Percentiles rank a stretch among this genome's conserved stretches.
Conservation (phyloP, 345 rosid genomes). For the Mercurialis annua region DNA sequence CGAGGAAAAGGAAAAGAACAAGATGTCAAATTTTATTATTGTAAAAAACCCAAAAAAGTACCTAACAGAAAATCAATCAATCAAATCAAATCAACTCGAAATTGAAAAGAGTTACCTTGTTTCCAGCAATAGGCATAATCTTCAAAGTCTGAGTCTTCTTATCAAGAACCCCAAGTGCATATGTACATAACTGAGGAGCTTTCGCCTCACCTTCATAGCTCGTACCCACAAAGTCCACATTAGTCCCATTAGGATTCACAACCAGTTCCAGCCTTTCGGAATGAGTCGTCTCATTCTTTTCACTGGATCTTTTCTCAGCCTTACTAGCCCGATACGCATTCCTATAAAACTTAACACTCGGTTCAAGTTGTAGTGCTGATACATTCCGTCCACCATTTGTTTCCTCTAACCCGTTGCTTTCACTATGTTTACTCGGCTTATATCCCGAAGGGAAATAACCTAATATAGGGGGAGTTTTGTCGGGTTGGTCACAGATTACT, state of each 20-base stretch:
- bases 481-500: constrained; percentile 38
- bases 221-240: constrained; percentile 70
- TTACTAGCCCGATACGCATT: constrained; percentile 27
- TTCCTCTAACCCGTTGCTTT: constrained; percentile 2
- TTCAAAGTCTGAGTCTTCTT: constrained; percentile 54
- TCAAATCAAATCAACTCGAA: not conserved
- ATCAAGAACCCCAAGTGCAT: constrained; percentile 69
- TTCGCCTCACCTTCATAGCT: constrained; percentile 64
- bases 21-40: not conserved
- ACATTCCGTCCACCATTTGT: not conserved
- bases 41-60: not conserved
- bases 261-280: constrained; percentile 59
- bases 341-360: constrained; percentile 44
- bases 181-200: constrained; percentile 54
- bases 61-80: not conserved
- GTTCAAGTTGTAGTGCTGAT: constrained; percentile 2
- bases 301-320: constrained; percentile 13
- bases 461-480: constrained; percentile 53
- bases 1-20: not conserved
- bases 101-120: constrained; percentile 52
- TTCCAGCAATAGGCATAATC: constrained; percentile 68
- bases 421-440: constrained; percentile 32
- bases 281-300: constrained; percentile 30
- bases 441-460: constrained; percentile 82
- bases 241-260: constrained; percentile 55